Evolutionary conservation across 257 asterid species (phyloP), one percentile per base, ranked within the genome.

Genomic region (Solanum tarapatanum): DNA sequence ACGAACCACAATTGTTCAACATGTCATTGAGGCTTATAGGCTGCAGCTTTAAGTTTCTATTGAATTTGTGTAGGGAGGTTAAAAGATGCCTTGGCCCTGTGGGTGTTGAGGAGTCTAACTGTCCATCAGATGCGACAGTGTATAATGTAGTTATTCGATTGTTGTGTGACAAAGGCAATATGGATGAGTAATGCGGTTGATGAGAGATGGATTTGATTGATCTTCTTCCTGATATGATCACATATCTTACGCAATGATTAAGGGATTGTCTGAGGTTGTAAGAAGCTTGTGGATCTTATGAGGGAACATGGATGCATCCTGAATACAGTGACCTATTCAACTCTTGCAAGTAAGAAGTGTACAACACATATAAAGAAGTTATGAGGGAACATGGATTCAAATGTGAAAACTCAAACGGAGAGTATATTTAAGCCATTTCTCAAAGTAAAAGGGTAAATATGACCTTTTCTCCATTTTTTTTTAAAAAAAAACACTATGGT

Each of bases 191-290:
- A 74, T 93, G 90, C 89, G 89, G 43, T 88, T 94, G 95, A 91
- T 95, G 89, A 83, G 98, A 95, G 91, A 95, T 95, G 98, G 93
- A 92, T 32, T 87, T 90, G 85, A 88, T 93, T 70, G 93, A 95
- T 92, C 93, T 96, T 82, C 92, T 86, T 87, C 99, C 98, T 1
- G 96, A 94, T 92, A 89, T 94, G 91, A 87, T 92, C 60, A 91
- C 98, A 1, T 94, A 93, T 87, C 90, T 91, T 82, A 79, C 91
- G 21, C 91, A 17, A 87, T 93, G 68, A 85, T 13, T 45, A 45
- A 13, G 58, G 58, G 58, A 45, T 88, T 92, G 11, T 94, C 95
- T 77, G 97, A 91, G 90, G 90, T 87, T 95, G 86, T 95, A 93
- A 48, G 95, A 92, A 37, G 98, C 96, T 39, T 88, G 88, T 45